A percentile compares a stretch with the other conserved stretches of the same genome.
Conservation (phyloP, 306 rosid genomes). For the Aeschynomene evenia region DNA sequence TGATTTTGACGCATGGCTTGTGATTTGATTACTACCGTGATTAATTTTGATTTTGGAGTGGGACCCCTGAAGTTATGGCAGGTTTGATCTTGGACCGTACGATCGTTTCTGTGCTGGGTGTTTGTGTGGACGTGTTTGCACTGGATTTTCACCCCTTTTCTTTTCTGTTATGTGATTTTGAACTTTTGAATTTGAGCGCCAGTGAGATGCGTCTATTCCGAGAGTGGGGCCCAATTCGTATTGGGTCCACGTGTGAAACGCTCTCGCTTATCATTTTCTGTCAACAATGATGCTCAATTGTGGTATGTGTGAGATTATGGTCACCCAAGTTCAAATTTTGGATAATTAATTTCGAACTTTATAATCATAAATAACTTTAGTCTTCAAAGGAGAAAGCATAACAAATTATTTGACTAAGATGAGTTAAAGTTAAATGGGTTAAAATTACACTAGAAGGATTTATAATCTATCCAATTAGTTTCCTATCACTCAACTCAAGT, state of each 20-base stretch:
- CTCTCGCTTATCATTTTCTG: not conserved
- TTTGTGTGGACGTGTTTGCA: not conserved
- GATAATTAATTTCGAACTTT: no score
- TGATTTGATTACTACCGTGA: not conserved
- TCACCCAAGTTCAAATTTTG: no score
- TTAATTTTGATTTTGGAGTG: not conserved
- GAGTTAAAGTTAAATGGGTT: no score
- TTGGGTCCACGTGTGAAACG: slow-evolving; percentile 4
- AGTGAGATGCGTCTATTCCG: not conserved
- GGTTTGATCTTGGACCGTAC: not conserved
- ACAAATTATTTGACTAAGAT: no score
- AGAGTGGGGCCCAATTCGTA: not conserved
- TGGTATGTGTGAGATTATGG: no score
- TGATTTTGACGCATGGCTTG: slow-evolving; percentile 15
- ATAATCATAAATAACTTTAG: no score
- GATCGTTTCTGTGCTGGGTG: not conserved
- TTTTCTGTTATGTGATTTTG: not conserved
- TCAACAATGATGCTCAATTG: not conserved
- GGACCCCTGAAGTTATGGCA: not conserved
- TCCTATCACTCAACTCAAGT: not conserved
- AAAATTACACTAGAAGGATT: not conserved
- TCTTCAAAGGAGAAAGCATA: no score
- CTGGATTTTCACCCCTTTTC: not conserved
- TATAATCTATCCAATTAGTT: not conserved
- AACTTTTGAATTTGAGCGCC: slow-evolving; percentile 43